These are phyloP conservation scores for Coccomyxa sp. DNA, from an alignment of 139 green algal genomes.

Conservation along the genomic window DNA sequence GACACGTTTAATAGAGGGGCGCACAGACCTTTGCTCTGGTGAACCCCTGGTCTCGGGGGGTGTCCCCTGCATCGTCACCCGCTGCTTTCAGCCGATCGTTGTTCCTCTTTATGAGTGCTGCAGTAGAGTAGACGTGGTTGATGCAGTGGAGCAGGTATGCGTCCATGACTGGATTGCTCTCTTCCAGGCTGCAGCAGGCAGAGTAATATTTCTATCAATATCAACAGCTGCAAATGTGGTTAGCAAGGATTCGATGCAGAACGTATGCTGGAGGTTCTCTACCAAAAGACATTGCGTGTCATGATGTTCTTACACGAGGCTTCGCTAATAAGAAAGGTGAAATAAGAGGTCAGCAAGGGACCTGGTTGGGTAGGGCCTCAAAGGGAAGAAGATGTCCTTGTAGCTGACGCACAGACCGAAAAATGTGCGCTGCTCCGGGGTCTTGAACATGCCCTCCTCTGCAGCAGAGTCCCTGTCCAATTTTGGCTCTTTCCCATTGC, in stretches of 20 bases:
- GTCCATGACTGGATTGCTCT: conserved; percentile 48
- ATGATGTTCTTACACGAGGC: too few species aligned
- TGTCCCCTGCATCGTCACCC: neutral
- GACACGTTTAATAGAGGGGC: neutral
- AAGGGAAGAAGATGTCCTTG: conserved; percentile 46
- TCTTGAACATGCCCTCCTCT: neutral
- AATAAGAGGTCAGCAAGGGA: too few species aligned
- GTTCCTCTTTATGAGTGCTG: conserved; percentile 82
- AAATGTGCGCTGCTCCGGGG: conserved; percentile 35
- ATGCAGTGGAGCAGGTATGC: conserved; percentile 77
- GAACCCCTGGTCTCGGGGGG: conserved; percentile 83
- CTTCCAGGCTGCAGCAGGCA: conserved; percentile 18
- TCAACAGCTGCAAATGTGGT: neutral
- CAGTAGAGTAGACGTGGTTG: conserved; percentile 74
- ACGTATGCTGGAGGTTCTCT: too few species aligned
- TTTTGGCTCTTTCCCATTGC: neutral
- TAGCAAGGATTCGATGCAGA: too few species aligned
- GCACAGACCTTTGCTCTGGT: conserved; percentile 66
- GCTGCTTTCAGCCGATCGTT: conserved; percentile 58
- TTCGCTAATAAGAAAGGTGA: too few species aligned
- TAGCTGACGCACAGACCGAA: conserved; percentile 60
- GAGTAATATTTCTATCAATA: neutral
- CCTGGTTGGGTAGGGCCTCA: conserved; percentile 46
- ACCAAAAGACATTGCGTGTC: too few species aligned
- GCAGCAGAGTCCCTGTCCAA: too few species aligned